Percentiles rank a stretch among this genome's conserved stretches.
phyloP scores from a whole-genome alignment of 495 filamentous ascomycete species.

The Penicillium maclennaniae region DNA sequence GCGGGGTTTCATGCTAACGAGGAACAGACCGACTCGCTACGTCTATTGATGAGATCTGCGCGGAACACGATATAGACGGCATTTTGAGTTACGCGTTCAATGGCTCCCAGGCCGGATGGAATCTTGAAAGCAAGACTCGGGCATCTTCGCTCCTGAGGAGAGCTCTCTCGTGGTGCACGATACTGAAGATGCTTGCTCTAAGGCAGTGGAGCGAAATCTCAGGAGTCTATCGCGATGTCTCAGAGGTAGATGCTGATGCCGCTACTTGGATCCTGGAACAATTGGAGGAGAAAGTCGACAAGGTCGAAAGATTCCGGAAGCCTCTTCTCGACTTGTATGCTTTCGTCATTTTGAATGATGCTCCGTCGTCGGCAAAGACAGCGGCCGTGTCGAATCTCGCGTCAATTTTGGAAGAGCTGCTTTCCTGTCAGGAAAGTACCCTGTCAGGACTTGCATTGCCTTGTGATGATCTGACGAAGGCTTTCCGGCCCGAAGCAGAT shows the following conservation, averaged over 20 bases:
- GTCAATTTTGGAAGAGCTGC: conserved; percentile 25
- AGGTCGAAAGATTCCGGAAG: conserved; percentile 19
- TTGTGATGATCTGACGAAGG: conserved; percentile 22
- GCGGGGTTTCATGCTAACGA: not conserved
- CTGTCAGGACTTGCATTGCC: conserved; percentile 19
- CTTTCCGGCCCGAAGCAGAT: conserved; percentile 23
- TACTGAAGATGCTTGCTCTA: conserved; percentile 25
- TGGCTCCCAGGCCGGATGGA: conserved; percentile 28
- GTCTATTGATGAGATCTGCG: conserved; percentile 26
- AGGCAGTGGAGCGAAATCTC: conserved; percentile 17
- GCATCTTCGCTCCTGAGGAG: conserved; percentile 40
- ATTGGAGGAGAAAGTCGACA: conserved; percentile 24
- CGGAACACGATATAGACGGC: conserved; percentile 28
- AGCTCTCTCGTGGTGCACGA: conserved; percentile 34
- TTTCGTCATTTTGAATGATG: conserved; percentile 27
- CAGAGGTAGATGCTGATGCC: conserved; percentile 34
- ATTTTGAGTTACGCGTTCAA: conserved; percentile 30
- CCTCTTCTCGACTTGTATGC: conserved; percentile 28
- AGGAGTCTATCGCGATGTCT: conserved; percentile 24
- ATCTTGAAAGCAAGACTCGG: conserved; percentile 30
- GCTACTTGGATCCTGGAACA: conserved; percentile 39
- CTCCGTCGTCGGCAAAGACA: conserved; percentile 29
- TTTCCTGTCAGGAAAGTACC: conserved; percentile 15
- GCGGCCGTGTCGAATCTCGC: conserved; percentile 35
- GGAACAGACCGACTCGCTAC: conserved; percentile 15